Conservation (phyloP, 1,284 basidiomycete species). For the Xerocomus nothofagi region DNA sequence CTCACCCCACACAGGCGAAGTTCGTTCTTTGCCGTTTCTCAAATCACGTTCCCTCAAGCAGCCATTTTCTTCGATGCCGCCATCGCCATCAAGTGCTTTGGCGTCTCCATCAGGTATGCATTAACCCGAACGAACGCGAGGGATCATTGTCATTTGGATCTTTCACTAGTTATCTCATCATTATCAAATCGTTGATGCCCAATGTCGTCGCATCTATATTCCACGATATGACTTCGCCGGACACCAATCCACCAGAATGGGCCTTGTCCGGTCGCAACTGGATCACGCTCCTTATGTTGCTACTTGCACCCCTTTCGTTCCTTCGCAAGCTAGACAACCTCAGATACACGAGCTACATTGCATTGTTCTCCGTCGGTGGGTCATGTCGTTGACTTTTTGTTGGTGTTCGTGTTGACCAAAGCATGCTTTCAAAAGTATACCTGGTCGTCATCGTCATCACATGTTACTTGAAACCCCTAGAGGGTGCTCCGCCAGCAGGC, state of each 20-base stretch:
- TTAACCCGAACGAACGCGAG: not conserved
- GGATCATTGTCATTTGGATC: not conserved
- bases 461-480: constrained; percentile 72
- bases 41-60: constrained; percentile 82
- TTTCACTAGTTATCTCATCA: constrained; percentile 77
- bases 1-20: constrained; percentile 72
- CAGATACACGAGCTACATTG: constrained; percentile 83
- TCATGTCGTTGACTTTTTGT: not conserved
- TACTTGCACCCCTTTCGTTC: constrained; percentile 88
- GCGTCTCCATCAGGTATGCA: constrained; percentile 86
- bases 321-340: constrained; percentile 81
- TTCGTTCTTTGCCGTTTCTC: constrained; percentile 86
- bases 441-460: constrained; percentile 71
- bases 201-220: constrained; percentile 87
- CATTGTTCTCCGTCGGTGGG: constrained; percentile 82
- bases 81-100: constrained; percentile 96
- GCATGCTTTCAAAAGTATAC: constrained; percentile 51
- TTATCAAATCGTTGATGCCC: constrained; percentile 93
- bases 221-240: constrained; percentile 68
- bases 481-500: constrained; percentile 59
- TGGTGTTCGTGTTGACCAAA: constrained; percentile 6
- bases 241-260: constrained; percentile 69
- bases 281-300: constrained; percentile 80
- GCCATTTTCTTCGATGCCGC: constrained; percentile 89
- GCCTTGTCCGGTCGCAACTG: constrained; percentile 78